These are phyloP conservation scores for Botryotinia narcissicola DNA, from an alignment of 2,329 filamentous ascomycete species.

Conservation along the genomic window DNA sequence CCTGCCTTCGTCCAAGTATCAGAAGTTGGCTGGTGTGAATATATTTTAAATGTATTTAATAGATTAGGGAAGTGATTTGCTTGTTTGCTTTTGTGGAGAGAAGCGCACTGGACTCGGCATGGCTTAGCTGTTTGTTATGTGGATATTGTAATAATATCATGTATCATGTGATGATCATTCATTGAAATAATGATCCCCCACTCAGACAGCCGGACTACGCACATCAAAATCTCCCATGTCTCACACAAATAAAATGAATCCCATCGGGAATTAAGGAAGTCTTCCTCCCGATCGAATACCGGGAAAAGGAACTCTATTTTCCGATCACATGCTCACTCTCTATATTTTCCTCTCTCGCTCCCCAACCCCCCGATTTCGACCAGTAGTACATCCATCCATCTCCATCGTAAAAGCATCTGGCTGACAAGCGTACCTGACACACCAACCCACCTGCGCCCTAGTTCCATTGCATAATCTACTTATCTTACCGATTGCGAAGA, in stretches of 20 bases:
- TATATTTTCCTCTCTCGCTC: neutral
- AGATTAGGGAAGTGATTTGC: neutral
- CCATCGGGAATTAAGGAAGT: neutral
- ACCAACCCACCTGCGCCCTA: neutral
- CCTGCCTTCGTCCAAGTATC: neutral
- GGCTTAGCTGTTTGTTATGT: neutral
- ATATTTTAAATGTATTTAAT: neutral
- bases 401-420: neutral
- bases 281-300: neutral
- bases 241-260: neutral
- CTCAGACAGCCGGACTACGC: neutral
- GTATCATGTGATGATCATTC: slow-evolving; percentile 4
- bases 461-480: slow-evolving; percentile 12
- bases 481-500: neutral
- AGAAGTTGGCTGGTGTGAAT: neutral
- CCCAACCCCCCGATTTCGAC: neutral
- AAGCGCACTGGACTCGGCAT: neutral
- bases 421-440: slow-evolving; percentile 13
- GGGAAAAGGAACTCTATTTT: neutral
- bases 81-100: neutral
- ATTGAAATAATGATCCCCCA: neutral
- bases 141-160: neutral
- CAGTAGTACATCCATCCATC: neutral
- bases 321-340: neutral
- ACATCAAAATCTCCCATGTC: neutral